Conservation (phyloP, 2,329 filamentous ascomycete genomes). For the Colletotrichum spinosum region DNA sequence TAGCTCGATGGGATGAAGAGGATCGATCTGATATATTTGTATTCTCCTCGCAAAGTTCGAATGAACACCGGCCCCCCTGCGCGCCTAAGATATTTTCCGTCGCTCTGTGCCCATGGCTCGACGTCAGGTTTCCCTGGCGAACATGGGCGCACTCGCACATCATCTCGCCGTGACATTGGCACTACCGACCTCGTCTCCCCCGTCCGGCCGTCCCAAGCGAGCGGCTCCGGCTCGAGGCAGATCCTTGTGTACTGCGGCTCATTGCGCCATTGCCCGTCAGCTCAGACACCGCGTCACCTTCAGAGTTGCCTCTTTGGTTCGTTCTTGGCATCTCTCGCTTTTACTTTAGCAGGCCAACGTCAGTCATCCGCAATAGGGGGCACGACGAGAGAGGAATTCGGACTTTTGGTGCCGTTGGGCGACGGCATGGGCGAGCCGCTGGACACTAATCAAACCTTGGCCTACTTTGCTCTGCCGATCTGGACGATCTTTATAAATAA, state of each 20-base stretch:
- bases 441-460: constrained; percentile 27
- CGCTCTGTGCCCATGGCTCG: background rate
- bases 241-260: constrained; percentile 3
- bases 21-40: constrained; percentile 10
- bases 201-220: background rate
- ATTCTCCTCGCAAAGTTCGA: constrained; percentile 6
- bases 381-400: no score
- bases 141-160: constrained; percentile 8
- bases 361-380: no score
- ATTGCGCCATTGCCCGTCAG: background rate
- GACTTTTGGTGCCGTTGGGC: no score
- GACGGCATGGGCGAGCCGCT: constrained; percentile 1
- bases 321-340: no score
- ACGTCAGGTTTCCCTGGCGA: constrained; percentile 13
- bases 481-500: constrained; percentile 26
- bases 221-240: background rate
- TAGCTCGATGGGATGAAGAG: background rate
- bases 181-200: background rate
- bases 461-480: constrained; percentile 20
- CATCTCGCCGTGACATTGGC: constrained; percentile 20
- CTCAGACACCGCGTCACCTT: no score
- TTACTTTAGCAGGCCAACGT: no score
- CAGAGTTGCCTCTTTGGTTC: background rate
- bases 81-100: no score
- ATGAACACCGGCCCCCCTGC: background rate